Conservation (phyloP, 2,329 filamentous ascomycete species). For the Whalleya microplaca region DNA sequence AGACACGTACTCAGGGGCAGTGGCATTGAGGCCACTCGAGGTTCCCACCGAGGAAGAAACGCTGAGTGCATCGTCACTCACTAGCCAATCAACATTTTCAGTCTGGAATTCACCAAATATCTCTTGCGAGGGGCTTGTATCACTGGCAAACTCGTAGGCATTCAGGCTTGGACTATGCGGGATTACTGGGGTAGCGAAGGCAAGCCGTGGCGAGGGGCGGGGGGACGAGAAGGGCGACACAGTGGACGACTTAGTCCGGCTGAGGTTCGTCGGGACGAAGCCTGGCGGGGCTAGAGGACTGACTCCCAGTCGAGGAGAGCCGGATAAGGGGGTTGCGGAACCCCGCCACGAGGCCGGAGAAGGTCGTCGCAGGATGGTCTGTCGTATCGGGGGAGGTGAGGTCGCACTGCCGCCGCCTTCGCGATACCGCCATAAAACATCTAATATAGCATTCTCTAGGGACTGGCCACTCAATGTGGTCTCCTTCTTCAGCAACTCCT, state of each 20-base stretch:
- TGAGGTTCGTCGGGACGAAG: conserved; percentile 78
- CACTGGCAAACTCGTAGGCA: conserved; percentile 90
- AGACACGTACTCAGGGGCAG: conserved; percentile 76
- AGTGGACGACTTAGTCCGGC: conserved; percentile 74
- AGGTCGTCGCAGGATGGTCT: conserved; percentile 85
- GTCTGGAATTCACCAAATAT: conserved; percentile 89
- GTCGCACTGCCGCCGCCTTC: conserved; percentile 65
- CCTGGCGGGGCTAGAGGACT: conserved; percentile 85
- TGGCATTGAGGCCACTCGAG: conserved; percentile 74
- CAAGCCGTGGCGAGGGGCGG: conserved; percentile 87
- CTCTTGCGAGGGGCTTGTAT: conserved; percentile 78
- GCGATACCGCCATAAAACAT: conserved; percentile 86
- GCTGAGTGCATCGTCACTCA: conserved; percentile 84
- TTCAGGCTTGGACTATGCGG: conserved; percentile 93
- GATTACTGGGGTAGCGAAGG: conserved; percentile 85
- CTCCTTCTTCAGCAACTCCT: conserved; percentile 81
- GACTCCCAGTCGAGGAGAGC: conserved; percentile 79
- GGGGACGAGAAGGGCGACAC: conserved; percentile 94
- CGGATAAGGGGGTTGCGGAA: conserved; percentile 77
- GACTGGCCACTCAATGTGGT: conserved; percentile 74
- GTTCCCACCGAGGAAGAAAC: conserved; percentile 74
- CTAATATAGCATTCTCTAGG: conserved; percentile 87
- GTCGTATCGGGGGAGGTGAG: conserved; percentile 83
- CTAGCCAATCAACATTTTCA: conserved; percentile 96
- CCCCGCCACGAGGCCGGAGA: conserved; percentile 95